Percentiles rank a stretch among this genome's conserved stretches.
Conservation (phyloP, 208 protist species). For the Strigomonas galati region DNA sequence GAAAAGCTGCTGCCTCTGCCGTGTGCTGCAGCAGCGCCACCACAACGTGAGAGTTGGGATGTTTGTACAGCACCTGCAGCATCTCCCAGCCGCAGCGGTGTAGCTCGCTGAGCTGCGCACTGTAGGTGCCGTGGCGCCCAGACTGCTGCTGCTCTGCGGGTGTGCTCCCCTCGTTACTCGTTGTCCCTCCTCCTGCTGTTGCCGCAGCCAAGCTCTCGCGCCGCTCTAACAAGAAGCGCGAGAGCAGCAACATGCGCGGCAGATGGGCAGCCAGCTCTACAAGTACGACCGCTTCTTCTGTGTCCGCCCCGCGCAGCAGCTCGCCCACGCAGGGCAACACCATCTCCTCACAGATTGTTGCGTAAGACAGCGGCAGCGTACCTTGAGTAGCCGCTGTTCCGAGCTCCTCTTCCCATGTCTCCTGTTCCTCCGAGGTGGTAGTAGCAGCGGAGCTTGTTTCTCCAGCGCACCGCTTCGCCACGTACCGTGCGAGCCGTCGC, state of each 20-base stretch:
- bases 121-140: slow-evolving; percentile 23
- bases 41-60: slow-evolving; percentile 30
- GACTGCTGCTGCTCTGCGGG: no score
- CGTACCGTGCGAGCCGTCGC: slow-evolving; percentile 11
- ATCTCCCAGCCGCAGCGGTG: slow-evolving; percentile 60
- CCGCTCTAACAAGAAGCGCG: slow-evolving; percentile 45
- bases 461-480: slow-evolving; percentile 18
- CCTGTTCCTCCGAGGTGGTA: not conserved
- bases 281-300: slow-evolving; percentile 35
- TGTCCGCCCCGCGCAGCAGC: slow-evolving; percentile 19
- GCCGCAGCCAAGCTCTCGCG: slow-evolving; percentile 24
- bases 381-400: not conserved
- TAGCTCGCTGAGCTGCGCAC: slow-evolving; percentile 37
- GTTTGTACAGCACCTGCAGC: slow-evolving; percentile 50
- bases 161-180: no score
- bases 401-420: not conserved
- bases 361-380: slow-evolving; percentile 13
- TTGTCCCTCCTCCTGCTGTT: no score
- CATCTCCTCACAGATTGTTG: slow-evolving; percentile 20
- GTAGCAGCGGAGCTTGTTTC: not conserved
- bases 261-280: slow-evolving; percentile 61
- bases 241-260: slow-evolving; percentile 50
- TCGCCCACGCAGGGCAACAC: slow-evolving; percentile 31
- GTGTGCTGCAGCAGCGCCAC: slow-evolving; percentile 34
- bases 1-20: slow-evolving; percentile 41